Base-by-base conservation (phyloP, 2,329 filamentous ascomycete species). In the Hypomyces rosellus region DNA sequence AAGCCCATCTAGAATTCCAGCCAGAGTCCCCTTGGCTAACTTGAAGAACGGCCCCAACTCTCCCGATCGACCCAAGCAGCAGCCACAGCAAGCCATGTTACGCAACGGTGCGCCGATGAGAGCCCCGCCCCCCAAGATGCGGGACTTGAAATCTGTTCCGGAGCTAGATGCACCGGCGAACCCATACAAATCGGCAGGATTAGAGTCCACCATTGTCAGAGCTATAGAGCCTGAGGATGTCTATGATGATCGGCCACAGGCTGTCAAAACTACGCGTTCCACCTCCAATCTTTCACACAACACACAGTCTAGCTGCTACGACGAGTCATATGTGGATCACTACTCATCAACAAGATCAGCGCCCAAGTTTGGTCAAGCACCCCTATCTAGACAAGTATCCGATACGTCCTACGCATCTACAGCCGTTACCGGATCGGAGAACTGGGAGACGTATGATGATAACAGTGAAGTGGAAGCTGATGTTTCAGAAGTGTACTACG, bases 361-460 rank as follows among this genome's bases (percentile, higher is more conserved):
- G 9, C 58, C 65, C 53, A 62, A 61, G 54, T 76, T 75, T 53
- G 63, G 69, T 13, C 69, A 71, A 33, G 70, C 69, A 14, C 68
- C 66, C 69, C 1, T 4, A 30, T 2, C 2, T 8, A 30, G 25
- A 30, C 25, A 30, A 30, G 25, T 11, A 8, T 30, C 25, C 8
- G 25, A 92, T 59, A 84, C 86, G 14, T 72, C 69, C 3, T 60
- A 57, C 45, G 85, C 85, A 1, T 91, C 88, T 38, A 91, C 88
- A n/a, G 89, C 86, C 1, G 77, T 87, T 22, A 89, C 88, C 5
- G 89, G 88, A 1, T 95, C 89, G 3, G 92, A 97, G 69, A 97
- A 97, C 66, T 97, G 92, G 92, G 92, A 97, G 69, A 96, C 91
- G 9, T 97, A 93, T 61, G 91, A 93, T 59, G 89, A 95, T 65